Base-by-base conservation (phyloP, 148 eudicot species). In the Agrostemma githago region DNA sequence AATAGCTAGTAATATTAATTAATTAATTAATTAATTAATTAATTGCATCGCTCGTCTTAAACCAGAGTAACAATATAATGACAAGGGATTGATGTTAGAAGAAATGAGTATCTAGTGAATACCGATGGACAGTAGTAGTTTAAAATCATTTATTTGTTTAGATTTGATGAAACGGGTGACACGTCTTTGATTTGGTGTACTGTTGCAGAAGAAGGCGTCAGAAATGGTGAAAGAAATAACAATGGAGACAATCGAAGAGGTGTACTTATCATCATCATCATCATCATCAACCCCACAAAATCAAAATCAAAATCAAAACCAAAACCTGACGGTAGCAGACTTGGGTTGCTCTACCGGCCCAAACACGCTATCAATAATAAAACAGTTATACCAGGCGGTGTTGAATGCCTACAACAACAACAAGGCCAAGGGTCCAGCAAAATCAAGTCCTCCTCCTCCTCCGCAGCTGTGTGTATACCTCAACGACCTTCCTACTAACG, bases 291-390 rank as follows among this genome's bases (percentile, higher is more conserved):
- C 71, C 17, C 89, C 93, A 8, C 77, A 85, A 71, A 83, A 84
- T 85, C 34, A 26, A 26, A 83, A 84, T n/a, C n/a, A n/a, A n/a
- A n/a, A n/a, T n/a, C n/a, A n/a, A n/a, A 83, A 84, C 86, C 34
- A 26, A 26, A 83, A 84, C 86, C 61, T 92, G 14, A 74, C 82
- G 69, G 81, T 92, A 41, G 93, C 97, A 10, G 97, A 92, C 59
- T 79, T 92, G 70, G 97, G 97, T 8, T 90, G 97, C 62, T 86
- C 96, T 4, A 88, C 91, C 0, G 97, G 97, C 7, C 84, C 80
- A 19, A 92, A 92, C 77, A 74, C 90, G 3, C 71, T 88, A 40
- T 87, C 88, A 6, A 78, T 75, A 72, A 79, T 90, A 38, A 74
- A 74, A 76, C 79, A 87, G n/a, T 72, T 92, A 41, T 82, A 88